Conservation (phyloP, 2,329 filamentous ascomycete species). For the Botrytis cinerea region DNA sequence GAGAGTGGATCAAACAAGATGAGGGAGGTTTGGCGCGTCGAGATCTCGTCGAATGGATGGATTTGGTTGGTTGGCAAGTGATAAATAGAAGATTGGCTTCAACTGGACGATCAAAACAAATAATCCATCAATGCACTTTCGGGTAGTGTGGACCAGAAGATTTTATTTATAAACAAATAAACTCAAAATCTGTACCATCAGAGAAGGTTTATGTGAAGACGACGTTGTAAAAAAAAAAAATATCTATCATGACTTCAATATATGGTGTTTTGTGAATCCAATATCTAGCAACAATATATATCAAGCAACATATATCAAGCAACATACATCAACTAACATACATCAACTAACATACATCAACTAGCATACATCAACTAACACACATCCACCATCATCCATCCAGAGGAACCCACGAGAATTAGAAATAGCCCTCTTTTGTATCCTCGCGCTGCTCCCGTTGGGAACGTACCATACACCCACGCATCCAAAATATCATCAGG, state of each 20-base stretch:
- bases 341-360: too few relatives aligned
- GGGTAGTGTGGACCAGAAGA: background rate
- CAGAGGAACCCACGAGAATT: background rate
- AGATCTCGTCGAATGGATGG: background rate
- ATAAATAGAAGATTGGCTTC: background rate
- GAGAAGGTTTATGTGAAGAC: background rate
- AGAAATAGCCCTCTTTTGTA: background rate
- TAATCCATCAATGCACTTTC: background rate
- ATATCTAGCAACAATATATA: too few relatives aligned
- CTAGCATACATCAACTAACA: too few relatives aligned
- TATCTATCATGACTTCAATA: too few relatives aligned
- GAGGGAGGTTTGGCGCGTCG: conserved; percentile 10
- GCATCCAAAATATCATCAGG: background rate
- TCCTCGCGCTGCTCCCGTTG: too few relatives aligned
- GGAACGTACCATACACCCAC: background rate
- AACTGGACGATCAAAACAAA: background rate
- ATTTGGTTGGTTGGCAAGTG: background rate
- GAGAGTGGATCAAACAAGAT: background rate
- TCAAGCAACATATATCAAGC: too few relatives aligned
- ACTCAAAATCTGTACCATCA: background rate
- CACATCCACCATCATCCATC: too few relatives aligned
- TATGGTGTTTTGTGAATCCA: too few relatives aligned
- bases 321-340: too few relatives aligned
- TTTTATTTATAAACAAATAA: background rate
- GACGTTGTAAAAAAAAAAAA: too few relatives aligned